phyloP scores from a whole-genome alignment of 2,329 filamentous ascomycete species.

The Trichoderma sp. region DNA sequence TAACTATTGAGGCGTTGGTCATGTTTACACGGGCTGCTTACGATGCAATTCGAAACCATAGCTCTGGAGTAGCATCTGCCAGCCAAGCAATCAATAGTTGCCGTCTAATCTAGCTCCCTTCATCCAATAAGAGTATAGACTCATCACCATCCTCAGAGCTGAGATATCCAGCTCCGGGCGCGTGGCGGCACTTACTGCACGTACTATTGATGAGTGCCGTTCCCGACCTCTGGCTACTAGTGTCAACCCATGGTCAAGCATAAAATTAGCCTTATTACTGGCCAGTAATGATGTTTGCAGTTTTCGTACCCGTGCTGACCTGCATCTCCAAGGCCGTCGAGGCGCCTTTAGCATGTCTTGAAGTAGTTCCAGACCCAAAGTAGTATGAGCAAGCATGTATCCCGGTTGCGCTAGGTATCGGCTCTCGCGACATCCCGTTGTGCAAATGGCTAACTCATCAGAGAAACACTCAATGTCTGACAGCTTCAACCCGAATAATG shows the following conservation, averaged over 20 bases:
- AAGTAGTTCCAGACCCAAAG: not conserved
- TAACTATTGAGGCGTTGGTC: not conserved
- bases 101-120: not conserved
- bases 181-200: not conserved
- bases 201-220: slow-evolving; percentile 1
- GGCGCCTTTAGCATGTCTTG: too few species aligned
- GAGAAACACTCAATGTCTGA: not conserved
- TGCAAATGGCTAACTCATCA: not conserved
- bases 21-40: not conserved
- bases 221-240: not conserved
- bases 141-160: not conserved
- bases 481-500: not conserved
- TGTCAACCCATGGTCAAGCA: not conserved
- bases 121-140: not conserved
- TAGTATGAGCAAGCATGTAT: not conserved
- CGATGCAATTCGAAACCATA: not conserved
- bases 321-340: not conserved
- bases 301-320: not conserved
- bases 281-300: not conserved
- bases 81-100: not conserved
- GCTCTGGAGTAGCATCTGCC: not conserved
- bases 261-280: not conserved
- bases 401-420: not conserved
- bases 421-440: not conserved
- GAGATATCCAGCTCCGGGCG: not conserved